Base-by-base conservation (phyloP, 2,329 filamentous ascomycete species). In the Rhynchosporium agropyri region DNA sequence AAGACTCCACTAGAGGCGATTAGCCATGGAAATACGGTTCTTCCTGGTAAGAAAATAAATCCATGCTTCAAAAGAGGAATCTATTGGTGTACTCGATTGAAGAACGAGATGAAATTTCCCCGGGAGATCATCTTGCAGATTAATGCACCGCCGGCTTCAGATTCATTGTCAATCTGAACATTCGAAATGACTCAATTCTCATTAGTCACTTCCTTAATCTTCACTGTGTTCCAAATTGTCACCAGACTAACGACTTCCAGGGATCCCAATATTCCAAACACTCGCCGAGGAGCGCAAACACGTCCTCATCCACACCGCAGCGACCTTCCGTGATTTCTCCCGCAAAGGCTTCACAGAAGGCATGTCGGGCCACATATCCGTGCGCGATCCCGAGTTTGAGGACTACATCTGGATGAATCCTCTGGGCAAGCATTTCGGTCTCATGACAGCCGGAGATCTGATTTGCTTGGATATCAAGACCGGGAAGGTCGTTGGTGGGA, bases 401-500 rank as follows among this genome's bases (percentile, higher is more conserved):
- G 77, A 84, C 64, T 79, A 80, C 13, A 88, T 89, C 75, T 91
- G 89, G 89, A 90, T 89, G 72, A 90, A 84, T 77, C 87, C 76
- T 62, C 77, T 90, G 0, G 86, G 84, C 2, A 79, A 81, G 13
- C 86, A 90, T 72, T 91, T 90, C 71, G 87, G 81, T 4, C 75
- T 87, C 64, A 78, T 90, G 56, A 85, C 83, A 65, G 85, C 86
- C 0, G 82, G 80, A 1, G 87, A 90, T 71, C 86, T 90, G 82
- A 83, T 90, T 54, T 81, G 87, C 49, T 80, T 90, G 2, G 83
- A 90, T 66, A 79, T 85, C 59, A 74, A 81, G 10, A 72, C 63
- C 13, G 88, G 88, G n/a, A 81, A 82, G 15, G 80, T 87, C 9
- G 81, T 89, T 4, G 86, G 85, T 15, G 88, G 87, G 0, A 88